Conservation (phyloP, 23 red algal genomes). For the Chondrus crispus region DNA sequence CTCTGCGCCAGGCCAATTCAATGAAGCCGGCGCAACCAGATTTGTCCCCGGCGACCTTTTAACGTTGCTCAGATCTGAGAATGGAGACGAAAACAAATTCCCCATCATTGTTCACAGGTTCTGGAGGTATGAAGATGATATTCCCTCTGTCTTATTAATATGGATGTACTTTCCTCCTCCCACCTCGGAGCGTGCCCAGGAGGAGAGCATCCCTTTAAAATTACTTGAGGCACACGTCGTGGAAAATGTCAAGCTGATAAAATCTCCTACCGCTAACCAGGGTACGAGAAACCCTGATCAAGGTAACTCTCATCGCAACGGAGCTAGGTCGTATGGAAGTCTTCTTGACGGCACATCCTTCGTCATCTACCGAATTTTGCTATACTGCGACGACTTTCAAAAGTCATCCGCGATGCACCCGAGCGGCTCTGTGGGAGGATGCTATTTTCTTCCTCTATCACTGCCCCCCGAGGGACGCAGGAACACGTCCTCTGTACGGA, state of each 20-base stretch:
- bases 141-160: background rate
- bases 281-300: too few relatives aligned
- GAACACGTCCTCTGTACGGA: background rate
- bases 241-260: too few relatives aligned
- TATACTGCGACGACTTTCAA: background rate
- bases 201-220: too few relatives aligned
- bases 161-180: background rate
- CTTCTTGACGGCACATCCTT: background rate
- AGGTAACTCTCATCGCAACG: too few relatives aligned
- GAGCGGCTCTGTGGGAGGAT: background rate
- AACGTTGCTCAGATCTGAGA: background rate
- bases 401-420: background rate
- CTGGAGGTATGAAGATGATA: background rate
- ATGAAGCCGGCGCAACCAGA: background rate
- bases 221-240: too few relatives aligned
- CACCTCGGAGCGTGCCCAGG: too few relatives aligned
- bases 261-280: too few relatives aligned
- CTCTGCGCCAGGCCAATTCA: background rate
- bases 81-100: background rate
- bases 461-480: background rate
- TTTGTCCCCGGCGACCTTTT: background rate
- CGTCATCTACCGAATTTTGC: background rate
- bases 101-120: background rate
- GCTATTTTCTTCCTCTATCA: background rate
- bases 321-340: too few relatives aligned